Evolutionary conservation across 2,329 filamentous ascomycete species (phyloP).

Genomic region (Epichloe sp.): DNA sequence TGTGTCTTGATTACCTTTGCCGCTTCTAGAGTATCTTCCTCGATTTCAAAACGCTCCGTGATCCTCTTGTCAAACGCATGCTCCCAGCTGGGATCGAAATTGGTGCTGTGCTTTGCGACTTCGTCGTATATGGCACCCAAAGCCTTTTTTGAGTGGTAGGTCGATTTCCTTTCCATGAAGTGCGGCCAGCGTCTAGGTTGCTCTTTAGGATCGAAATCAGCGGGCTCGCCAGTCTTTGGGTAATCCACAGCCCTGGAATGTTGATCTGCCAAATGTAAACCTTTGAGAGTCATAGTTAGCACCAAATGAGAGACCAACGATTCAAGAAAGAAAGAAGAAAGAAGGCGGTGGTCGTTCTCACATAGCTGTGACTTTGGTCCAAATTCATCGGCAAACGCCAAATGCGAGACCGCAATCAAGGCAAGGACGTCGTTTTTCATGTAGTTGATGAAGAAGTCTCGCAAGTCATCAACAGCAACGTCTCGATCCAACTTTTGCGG

Average conservation of each 20-base stretch:
- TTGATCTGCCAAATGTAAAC: slow-evolving; percentile 57
- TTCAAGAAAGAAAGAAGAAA: background rate
- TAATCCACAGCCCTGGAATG: slow-evolving; percentile 94
- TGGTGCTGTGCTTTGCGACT: slow-evolving; percentile 39
- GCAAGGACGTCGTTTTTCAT: slow-evolving; percentile 82
- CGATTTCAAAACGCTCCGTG: slow-evolving; percentile 45
- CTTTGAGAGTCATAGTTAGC: slow-evolving; percentile 19
- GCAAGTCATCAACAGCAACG: slow-evolving; percentile 62
- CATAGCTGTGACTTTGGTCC: slow-evolving; percentile 61
- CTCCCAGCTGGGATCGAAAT: slow-evolving; percentile 62
- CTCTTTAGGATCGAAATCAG: slow-evolving; percentile 49
- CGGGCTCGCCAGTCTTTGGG: slow-evolving; percentile 74
- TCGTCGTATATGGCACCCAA: slow-evolving; percentile 75
- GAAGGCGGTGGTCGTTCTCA: slow-evolving; percentile 19
- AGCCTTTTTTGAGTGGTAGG: slow-evolving; percentile 57
- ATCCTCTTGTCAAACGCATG: slow-evolving; percentile 66
- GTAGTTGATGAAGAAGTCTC: slow-evolving; percentile 77
- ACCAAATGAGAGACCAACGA: background rate
- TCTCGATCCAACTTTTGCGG: slow-evolving; percentile 43
- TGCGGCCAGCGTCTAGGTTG: slow-evolving; percentile 61
- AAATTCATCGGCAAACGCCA: slow-evolving; percentile 58
- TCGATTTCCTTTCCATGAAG: slow-evolving; percentile 63
- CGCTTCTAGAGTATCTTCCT: slow-evolving; percentile 38
- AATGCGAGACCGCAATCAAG: slow-evolving; percentile 68
- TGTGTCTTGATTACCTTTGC: slow-evolving; percentile 56